Base-by-base conservation (phyloP, 768 basidiomycete genomes). In the Podaxis sp. region DNA sequence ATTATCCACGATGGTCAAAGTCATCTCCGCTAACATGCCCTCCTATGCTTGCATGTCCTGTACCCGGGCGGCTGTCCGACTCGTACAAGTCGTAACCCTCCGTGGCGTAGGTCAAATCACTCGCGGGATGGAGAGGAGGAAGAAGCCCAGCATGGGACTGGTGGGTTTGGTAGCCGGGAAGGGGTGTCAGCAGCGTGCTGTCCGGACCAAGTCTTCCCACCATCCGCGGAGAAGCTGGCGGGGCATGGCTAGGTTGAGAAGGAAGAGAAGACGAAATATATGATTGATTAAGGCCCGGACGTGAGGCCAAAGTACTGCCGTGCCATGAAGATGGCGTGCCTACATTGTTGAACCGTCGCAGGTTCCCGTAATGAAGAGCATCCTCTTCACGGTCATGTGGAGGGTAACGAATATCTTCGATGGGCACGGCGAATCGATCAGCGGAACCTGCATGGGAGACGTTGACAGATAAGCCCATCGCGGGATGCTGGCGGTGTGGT, bases 181-280 rank as follows among this genome's bases (percentile, higher is more conserved):
- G 76, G n/a, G 89, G 87, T 35, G 88, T 90, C 62, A 90, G 75
- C 57, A 91, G 77, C 25, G 86, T 89, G 71, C 85, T 89, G 66
- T 85, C 82, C 32, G 83, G 73, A 16, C 86, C 83, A 28, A 90
- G 76, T 46, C 85, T 79, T 63, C 69, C 74, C 57, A 74, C 62
- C 27, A 67, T 53, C 63, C 64, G 69, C 63, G 69, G 63, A 65
- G 63, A 62, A 70, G 74, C 62, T 66, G 62, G 59, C 62, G 73
- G 66, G 13, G 70, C 64, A 51, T 72, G 73, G 5, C 65, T 71
- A 14, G 69, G 70, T 11, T 63, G 62, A 13, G 64, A 51, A n/a
- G 64, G 52, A 61, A 57, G 65, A 5, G 65, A 67, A 55, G 68
- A 66, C 61, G 61, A 54, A 9, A 60, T 61, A 40, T 61, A 61